phyloP scores from a whole-genome alignment of 2,329 filamentous ascomycete genomes.

The Fonsecaea pedrosoi region DNA sequence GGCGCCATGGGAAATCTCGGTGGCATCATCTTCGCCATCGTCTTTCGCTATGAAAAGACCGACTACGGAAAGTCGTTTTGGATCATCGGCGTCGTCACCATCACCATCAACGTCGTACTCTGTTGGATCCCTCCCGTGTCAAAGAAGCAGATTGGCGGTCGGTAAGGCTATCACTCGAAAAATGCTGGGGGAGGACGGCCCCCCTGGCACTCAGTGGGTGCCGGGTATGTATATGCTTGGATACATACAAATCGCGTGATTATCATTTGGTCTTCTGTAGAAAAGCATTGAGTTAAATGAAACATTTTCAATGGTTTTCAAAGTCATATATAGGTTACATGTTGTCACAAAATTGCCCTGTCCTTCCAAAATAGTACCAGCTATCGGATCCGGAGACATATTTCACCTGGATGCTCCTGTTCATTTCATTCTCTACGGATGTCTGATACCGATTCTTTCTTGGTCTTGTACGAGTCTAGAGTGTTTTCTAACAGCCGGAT shows the following conservation, averaged over 20 bases:
- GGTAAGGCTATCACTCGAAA: constrained; percentile 11
- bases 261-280: neutral
- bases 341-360: neutral
- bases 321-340: neutral
- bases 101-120: constrained; percentile 72
- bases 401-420: no score
- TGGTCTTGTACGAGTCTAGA: no score
- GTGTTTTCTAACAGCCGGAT: neutral
- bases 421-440: no score
- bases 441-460: no score
- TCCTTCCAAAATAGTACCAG: no score
- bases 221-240: neutral
- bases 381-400: no score
- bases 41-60: constrained; percentile 76
- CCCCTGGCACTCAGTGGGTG: no score
- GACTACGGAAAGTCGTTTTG: constrained; percentile 75
- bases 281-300: neutral
- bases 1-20: constrained; percentile 84
- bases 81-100: constrained; percentile 79
- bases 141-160: constrained; percentile 57
- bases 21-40: constrained; percentile 81
- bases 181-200: neutral
- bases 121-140: constrained; percentile 67
- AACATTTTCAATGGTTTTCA: neutral
- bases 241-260: neutral